phyloP scores from a whole-genome alignment of 306 rosid species.

The Trifolium subterraneum region DNA sequence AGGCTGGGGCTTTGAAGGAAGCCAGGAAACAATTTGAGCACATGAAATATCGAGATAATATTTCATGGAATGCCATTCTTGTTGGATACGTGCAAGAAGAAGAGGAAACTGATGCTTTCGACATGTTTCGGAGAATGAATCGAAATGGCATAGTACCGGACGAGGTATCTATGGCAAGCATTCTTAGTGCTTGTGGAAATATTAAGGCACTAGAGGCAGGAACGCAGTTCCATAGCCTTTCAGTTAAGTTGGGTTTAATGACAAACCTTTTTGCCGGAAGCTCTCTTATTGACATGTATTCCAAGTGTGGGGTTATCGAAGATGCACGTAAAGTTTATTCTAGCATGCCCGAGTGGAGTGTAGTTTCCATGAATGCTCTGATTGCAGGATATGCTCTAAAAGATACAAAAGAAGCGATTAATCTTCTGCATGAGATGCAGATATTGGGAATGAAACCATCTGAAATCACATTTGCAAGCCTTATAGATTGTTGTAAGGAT shows the following conservation, averaged over 20 bases:
- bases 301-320: constrained; percentile 61
- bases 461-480: constrained; percentile 69
- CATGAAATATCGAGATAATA: constrained; percentile 63
- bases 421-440: constrained; percentile 62
- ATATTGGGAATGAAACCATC: constrained; percentile 63
- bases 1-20: constrained; percentile 70
- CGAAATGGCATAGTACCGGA: constrained; percentile 59
- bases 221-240: constrained; percentile 67
- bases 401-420: constrained; percentile 58
- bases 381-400: constrained; percentile 68
- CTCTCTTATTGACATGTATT: constrained; percentile 87
- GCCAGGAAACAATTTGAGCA: constrained; percentile 76
- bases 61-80: constrained; percentile 87
- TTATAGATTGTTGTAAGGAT: constrained; percentile 70
- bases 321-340: constrained; percentile 60
- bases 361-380: constrained; percentile 71
- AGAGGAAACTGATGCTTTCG: constrained; percentile 61
- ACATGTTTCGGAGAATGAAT: constrained; percentile 71
- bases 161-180: constrained; percentile 82
- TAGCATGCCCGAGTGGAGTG: constrained; percentile 63
- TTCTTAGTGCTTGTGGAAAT: constrained; percentile 80
- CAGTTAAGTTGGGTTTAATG: constrained; percentile 73
- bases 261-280: constrained; percentile 73
- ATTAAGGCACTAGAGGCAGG: constrained; percentile 58
- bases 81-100: constrained; percentile 80